Evolutionary conservation across 78 protist genomes (phyloP).

Genomic region (Polysphondylium violaceum): DNA sequence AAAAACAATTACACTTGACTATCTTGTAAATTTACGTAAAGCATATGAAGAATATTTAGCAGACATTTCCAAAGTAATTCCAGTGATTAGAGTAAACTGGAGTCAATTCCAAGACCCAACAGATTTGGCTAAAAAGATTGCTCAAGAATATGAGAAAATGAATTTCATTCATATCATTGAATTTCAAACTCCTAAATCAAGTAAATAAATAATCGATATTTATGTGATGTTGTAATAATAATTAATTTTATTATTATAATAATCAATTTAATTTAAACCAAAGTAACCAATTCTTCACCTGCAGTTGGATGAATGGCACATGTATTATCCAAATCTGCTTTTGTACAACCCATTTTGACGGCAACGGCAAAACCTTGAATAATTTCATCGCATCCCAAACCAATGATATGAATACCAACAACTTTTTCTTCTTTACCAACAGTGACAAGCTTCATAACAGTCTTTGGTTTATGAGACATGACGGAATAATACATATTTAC

Average conservation of each 20-base stretch:
- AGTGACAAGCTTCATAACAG: slow-evolving; percentile 91
- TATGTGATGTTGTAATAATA: too few species aligned
- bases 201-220: too few species aligned
- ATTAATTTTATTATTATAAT: too few species aligned
- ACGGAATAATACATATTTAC: slow-evolving; percentile 89
- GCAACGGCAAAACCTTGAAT: slow-evolving; percentile 96
- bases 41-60: slow-evolving; percentile 82
- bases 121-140: slow-evolving; percentile 27
- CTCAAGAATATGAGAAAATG: slow-evolving; percentile 20
- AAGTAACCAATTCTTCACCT: slow-evolving; percentile 56
- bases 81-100: slow-evolving; percentile 87
- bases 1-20: slow-evolving; percentile 78
- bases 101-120: slow-evolving; percentile 45
- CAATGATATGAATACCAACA: slow-evolving; percentile 93
- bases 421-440: slow-evolving; percentile 88
- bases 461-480: slow-evolving; percentile 81
- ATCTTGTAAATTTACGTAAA: slow-evolving; percentile 47
- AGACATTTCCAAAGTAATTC: slow-evolving; percentile 80
- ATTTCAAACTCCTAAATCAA: too few species aligned
- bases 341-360: slow-evolving; percentile 91
- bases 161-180: not conserved
- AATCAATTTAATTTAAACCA: too few species aligned
- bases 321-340: slow-evolving; percentile 87
- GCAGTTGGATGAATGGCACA: slow-evolving; percentile 95
- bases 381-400: slow-evolving; percentile 94